Conservation (phyloP, 306 rosid species). For the Prunus padus region DNA sequence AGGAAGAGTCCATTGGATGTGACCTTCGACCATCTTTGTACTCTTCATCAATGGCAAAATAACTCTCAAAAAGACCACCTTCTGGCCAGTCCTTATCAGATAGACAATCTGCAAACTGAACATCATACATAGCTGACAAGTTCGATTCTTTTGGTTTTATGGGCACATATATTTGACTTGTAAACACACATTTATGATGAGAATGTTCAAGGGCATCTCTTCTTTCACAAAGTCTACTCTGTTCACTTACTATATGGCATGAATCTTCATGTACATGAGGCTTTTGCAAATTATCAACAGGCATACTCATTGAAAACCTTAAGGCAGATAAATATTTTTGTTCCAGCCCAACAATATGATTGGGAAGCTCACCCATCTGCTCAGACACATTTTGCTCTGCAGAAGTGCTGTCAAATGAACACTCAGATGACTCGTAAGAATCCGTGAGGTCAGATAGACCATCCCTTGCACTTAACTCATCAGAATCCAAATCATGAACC, state of each 20-base stretch:
- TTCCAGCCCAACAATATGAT: slow-evolving; percentile 36
- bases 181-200: slow-evolving; percentile 30
- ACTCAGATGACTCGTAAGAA: slow-evolving; percentile 51
- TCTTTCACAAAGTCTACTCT: slow-evolving; percentile 31
- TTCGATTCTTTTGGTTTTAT: slow-evolving; percentile 38
- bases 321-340: slow-evolving; percentile 54
- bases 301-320: slow-evolving; percentile 44
- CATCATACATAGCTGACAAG: slow-evolving; percentile 32
- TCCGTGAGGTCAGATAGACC: slow-evolving; percentile 43
- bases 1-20: slow-evolving; percentile 24
- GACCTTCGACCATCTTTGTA: slow-evolving; percentile 8
- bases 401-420: slow-evolving; percentile 47
- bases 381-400: slow-evolving; percentile 60
- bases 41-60: slow-evolving; percentile 27
- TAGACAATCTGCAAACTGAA: slow-evolving; percentile 29
- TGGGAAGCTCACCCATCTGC: slow-evolving; percentile 40
- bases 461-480: slow-evolving; percentile 52
- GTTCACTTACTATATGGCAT: slow-evolving; percentile 24
- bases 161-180: slow-evolving; percentile 34
- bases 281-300: slow-evolving; percentile 34
- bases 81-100: slow-evolving; percentile 25
- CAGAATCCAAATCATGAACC: slow-evolving; percentile 45
- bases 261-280: slow-evolving; percentile 43
- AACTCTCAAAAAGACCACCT: slow-evolving; percentile 25
- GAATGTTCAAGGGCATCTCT: slow-evolving; percentile 33